Conservation (phyloP, 345 rosid species). For the Ailanthus altissimus region DNA sequence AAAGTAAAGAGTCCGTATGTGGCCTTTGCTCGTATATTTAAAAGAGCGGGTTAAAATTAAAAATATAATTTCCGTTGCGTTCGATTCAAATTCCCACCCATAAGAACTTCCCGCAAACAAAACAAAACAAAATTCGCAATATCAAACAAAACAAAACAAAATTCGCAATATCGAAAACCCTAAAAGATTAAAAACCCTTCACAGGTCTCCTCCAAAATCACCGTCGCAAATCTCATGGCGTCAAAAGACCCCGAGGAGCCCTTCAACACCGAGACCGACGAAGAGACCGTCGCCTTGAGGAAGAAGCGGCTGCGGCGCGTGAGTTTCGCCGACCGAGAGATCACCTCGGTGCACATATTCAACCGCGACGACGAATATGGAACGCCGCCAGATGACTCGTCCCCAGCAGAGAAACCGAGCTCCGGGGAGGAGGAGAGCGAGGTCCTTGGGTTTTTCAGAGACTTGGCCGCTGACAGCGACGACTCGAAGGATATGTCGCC, state of each 20-base stretch:
- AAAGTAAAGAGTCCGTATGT: too few species aligned
- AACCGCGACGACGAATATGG: slow-evolving; percentile 89
- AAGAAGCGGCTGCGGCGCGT: slow-evolving; percentile 84
- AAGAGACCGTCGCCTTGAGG: slow-evolving; percentile 62
- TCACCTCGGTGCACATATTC: slow-evolving; percentile 87
- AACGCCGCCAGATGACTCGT: slow-evolving; percentile 48
- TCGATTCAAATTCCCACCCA: background rate
- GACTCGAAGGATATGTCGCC: slow-evolving; percentile 44
- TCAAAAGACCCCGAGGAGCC: slow-evolving; percentile 50
- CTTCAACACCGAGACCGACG: slow-evolving; percentile 62
- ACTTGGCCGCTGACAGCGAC: slow-evolving; percentile 57
- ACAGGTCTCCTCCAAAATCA: background rate
- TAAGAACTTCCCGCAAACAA: slow-evolving; percentile 5
- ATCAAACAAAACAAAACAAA: slow-evolving; percentile 13
- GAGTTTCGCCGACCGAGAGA: slow-evolving; percentile 94
- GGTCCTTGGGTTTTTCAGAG: slow-evolving; percentile 51
- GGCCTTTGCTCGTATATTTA: too few species aligned
- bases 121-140: slow-evolving; percentile 6
- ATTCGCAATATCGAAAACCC: slow-evolving; percentile 32
- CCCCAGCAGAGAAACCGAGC: slow-evolving; percentile 31
- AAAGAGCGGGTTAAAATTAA: too few species aligned
- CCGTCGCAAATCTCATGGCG: slow-evolving; percentile 32
- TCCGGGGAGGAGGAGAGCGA: slow-evolving; percentile 38
- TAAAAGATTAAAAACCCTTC: slow-evolving; percentile 24
- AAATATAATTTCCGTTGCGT: background rate